Evolutionary conservation across 441 rosid species (phyloP), one percentile per base, ranked within the genome.

Genomic region (Erodium chrysanthum): DNA sequence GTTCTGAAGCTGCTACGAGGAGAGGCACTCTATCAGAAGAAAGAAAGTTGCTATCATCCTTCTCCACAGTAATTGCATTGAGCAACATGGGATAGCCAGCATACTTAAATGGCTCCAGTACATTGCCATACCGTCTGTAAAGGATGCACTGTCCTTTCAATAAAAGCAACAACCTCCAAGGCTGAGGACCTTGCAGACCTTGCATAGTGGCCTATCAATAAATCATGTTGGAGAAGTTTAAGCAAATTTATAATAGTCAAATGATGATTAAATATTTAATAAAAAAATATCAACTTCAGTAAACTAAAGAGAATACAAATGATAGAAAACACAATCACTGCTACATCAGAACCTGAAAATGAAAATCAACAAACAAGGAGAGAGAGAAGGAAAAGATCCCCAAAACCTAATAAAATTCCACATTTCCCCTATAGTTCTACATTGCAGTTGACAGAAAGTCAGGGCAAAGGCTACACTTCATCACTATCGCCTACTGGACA

Each of bases 51-150:
- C 68, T 88, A 75, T 96, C 99, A 71, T 86, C 97, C 85, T 84
- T 76, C 77, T 90, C 94, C 73, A 96, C 98, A 64, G 94, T 88
- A 75, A 96, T 81, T 68, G 96, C 97, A 80, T 89, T 92, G 64
- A 96, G 94, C 85, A 96, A 74, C 99, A 96, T 92, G 11, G 94
- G 99, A 82, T 96, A 96, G 73, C 99, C 99, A 68, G 99, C 99
- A 87, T 96, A 96, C 77, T 92, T 96, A 81, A 96, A 96, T 61
- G 99, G 99, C 83, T 89, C 94, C 66, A 96, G 80, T 37, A 96
- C 84, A 78, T 78, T 59, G 56, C 96, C 97, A 73, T 92, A 89
- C 58, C 97, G 85, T 73, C 97, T 77, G 76, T 96, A 96, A 69
- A 96, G 81, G 83, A 96, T 96, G 79, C 99, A 92, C 61, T 96